A percentile compares a stretch with the other conserved stretches of the same genome.
phyloP scores from a whole-genome alignment of 306 rosid genomes.

The Dryas alaskensis region DNA sequence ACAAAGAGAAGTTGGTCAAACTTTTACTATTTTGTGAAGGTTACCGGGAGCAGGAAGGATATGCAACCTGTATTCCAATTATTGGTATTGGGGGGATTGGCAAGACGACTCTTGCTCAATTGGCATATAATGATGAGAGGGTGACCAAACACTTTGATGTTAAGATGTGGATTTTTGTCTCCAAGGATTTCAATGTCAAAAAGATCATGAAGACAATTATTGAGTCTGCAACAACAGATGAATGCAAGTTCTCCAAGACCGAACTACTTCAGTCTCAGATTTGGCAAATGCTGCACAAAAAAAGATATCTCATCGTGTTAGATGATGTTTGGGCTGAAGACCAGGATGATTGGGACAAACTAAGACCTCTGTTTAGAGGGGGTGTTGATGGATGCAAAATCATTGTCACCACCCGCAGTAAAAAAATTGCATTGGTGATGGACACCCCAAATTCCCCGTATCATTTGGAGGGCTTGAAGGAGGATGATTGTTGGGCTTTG shows the following conservation, averaged over 20 bases:
- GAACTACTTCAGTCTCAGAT: not conserved
- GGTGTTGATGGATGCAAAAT: slow-evolving; percentile 17
- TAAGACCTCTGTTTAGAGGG: slow-evolving; percentile 5
- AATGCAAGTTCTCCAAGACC: too few species aligned
- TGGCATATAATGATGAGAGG: not conserved
- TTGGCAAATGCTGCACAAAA: not conserved
- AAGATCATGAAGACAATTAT: slow-evolving; percentile 8
- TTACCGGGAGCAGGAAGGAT: not conserved
- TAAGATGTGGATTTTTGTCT: slow-evolving; percentile 11
- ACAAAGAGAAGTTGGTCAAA: not conserved
- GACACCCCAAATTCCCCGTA: not conserved
- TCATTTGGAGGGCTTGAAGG: not conserved
- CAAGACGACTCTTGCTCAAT: too few species aligned
- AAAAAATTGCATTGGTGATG: not conserved
- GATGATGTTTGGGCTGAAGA: slow-evolving; percentile 28
- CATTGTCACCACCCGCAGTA: not conserved
- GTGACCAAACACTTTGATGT: not conserved
- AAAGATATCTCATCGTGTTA: slow-evolving; percentile 2
- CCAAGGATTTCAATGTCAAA: not conserved
- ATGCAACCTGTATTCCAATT: slow-evolving; percentile 19
- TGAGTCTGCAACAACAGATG: not conserved
- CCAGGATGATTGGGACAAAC: slow-evolving; percentile 15
- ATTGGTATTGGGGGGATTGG: not conserved
- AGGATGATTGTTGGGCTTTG: slow-evolving; percentile 14
- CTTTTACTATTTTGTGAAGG: not conserved